Base-by-base conservation (phyloP, 495 filamentous ascomycete genomes). In the Daldinia concentrica region DNA sequence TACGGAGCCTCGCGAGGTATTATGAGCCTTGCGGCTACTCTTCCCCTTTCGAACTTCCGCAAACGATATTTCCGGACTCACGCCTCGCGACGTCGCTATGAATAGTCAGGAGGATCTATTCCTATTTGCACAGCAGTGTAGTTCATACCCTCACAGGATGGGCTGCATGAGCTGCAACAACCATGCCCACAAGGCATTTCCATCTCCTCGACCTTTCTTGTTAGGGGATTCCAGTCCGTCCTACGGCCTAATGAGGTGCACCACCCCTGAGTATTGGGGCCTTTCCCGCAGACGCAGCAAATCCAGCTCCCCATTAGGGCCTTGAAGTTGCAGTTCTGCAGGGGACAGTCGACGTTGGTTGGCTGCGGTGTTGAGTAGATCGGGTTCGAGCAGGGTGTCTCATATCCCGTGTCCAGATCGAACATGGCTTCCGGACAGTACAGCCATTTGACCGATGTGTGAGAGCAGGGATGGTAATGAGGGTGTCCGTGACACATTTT, bases 401-500 rank as follows among this genome's bases (percentile, higher is more conserved):
- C 75, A 62, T 80, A 80, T 37, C 81, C 81, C 12, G 79, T 83
- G 48, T 77, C 65, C 29, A 82, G 48, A 66, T 82, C 79, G 55
- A 83, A 79, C 24, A 73, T 69, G 17, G 82, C 81, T 48, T 79
- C 75, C 26, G 78, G 78, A 58, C 82, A 83, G 66, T 82, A 82
- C 67, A 80, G 74, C 82, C 82, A 83, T 45, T 74, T 77, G 27
- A 82, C 72, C 29, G 82, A 83, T 27, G 77, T 78, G 57, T 83
- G 82, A 29, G 77, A 79, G 66, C 82, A 83, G 19, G 77, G 68
- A 37, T 83, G 82, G 41, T 74, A 71, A 56, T 79, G 79, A 60
- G 82, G 81, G 45, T 81, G 81, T 57, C 82, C 81, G 76, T 81
- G 77, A 39, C 82, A 83, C 82, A 83, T 83, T 57, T 50, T 73